A percentile compares a stretch with the other conserved stretches of the same genome.
Conservation (phyloP, 768 basidiomycete genomes). For the Tremella mesenterica region DNA sequence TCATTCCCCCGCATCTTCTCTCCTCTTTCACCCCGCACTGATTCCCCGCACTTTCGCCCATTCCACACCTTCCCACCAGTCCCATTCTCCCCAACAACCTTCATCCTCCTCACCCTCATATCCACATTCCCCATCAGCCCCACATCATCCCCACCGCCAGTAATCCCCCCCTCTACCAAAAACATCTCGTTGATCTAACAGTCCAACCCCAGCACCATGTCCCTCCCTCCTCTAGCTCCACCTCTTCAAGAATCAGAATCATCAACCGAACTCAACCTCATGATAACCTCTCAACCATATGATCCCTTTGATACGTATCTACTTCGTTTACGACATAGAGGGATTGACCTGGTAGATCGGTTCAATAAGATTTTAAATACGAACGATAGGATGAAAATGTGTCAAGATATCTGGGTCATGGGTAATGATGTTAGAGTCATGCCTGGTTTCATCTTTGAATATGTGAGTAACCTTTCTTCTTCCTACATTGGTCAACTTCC, state of each 20-base stretch:
- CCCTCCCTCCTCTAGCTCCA: not conserved
- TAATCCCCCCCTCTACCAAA: no score
- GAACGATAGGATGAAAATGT: slow-evolving; percentile 10
- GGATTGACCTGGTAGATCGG: slow-evolving; percentile 11
- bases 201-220: no score
- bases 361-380: slow-evolving; percentile 20
- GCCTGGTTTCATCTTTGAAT: not conserved
- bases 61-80: no score
- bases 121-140: no score
- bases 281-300: slow-evolving; percentile 19
- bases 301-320: slow-evolving; percentile 16
- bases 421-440: not conserved
- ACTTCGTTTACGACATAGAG: slow-evolving; percentile 9
- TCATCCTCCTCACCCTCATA: no score
- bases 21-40: no score
- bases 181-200: no score
- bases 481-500: no score
- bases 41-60: no score
- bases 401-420: not conserved
- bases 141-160: no score
- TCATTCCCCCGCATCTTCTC: no score
- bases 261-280: not conserved
- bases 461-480: not conserved
- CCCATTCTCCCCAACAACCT: no score
- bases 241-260: not conserved